Evolutionary conservation across 805 yeast species (phyloP), one percentile per base, ranked within the genome.

Genomic region (Kodamaea neixiangensis): DNA sequence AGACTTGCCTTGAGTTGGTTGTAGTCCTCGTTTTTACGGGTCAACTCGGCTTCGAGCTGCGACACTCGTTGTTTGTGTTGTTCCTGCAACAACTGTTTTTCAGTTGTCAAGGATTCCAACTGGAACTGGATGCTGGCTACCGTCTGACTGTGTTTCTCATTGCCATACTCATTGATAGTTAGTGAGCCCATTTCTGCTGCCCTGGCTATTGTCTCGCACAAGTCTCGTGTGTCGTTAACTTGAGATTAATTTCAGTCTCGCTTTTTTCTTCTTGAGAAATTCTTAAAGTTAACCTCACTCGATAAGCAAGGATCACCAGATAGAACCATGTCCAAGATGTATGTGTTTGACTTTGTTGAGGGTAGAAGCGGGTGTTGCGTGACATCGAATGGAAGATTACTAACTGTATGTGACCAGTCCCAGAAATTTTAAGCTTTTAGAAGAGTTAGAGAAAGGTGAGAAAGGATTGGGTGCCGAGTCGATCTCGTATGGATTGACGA

Each of bases 381-480:
- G 14, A 10, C 11, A 11, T 11, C 33, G 4, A 7, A 11, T 7
- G 19, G 44, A 15, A 19, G 7, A 31, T 18, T 42, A 47, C 54
- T 54, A 51, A 53, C 56, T 18, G 2, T 7, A 25, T 10, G 11
- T 25, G 29, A 11, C 1, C 56, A 83, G 88, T 39, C 99, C 99
- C 58, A 84, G 99, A 71, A 92, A 89, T 67, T 94, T 94, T 72
- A 88, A 96, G 66, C 81, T 94, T 31, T 79, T 94, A 55, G 99
- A 94, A 72, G 99, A 94, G 72, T 78, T 94, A 58, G 99, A 96
- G 69, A 93, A 93, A 63, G 99, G 99, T 45, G 99, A 94, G 66
- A 94, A 94, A 68, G 99, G 99, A 17, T 76, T 89, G 44, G 97
- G 98, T 17, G 94, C 97, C 20, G 98, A 94, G 68, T 88, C 96